Conservation (phyloP, 176 grass and related monocot species). For the Metroxylon sagu region DNA sequence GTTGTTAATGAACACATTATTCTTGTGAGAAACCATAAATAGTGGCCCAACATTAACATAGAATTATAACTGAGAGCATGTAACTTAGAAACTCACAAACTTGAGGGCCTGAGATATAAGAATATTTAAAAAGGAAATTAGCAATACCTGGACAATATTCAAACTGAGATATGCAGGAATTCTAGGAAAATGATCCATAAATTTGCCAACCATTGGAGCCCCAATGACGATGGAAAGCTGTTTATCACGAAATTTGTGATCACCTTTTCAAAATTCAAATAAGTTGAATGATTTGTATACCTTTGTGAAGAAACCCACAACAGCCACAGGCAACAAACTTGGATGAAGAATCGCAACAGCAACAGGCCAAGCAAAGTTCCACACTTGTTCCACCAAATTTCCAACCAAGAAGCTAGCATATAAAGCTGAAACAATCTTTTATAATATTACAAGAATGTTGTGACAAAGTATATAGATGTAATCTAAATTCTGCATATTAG, state of each 20-base stretch:
- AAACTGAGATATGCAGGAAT: slow-evolving; percentile 72
- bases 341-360: slow-evolving; percentile 79
- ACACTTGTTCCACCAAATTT: slow-evolving; percentile 89
- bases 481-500: too few relatives aligned
- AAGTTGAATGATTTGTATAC: slow-evolving; percentile 23
- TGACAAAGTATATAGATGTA: not conserved
- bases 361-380: slow-evolving; percentile 94
- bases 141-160: slow-evolving; percentile 74
- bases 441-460: slow-evolving; percentile 22
- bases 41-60: too few relatives aligned
- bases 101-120: not conserved
- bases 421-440: slow-evolving; percentile 49
- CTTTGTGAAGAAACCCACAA: slow-evolving; percentile 95
- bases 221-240: slow-evolving; percentile 82
- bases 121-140: slow-evolving; percentile 11
- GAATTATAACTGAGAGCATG: too few relatives aligned
- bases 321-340: slow-evolving; percentile 77
- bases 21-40: too few relatives aligned
- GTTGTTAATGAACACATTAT: slow-evolving; percentile 13
- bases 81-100: too few relatives aligned
- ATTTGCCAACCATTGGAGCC: slow-evolving; percentile 78
- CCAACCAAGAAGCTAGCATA: slow-evolving; percentile 84
- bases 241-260: slow-evolving; percentile 25
- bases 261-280: slow-evolving; percentile 3
- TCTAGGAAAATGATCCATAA: slow-evolving; percentile 92